Evolutionary conservation across 2,329 filamentous ascomycete species (phyloP), one percentile per base, ranked within the genome.

Genomic region (Epichloe uncinata): DNA sequence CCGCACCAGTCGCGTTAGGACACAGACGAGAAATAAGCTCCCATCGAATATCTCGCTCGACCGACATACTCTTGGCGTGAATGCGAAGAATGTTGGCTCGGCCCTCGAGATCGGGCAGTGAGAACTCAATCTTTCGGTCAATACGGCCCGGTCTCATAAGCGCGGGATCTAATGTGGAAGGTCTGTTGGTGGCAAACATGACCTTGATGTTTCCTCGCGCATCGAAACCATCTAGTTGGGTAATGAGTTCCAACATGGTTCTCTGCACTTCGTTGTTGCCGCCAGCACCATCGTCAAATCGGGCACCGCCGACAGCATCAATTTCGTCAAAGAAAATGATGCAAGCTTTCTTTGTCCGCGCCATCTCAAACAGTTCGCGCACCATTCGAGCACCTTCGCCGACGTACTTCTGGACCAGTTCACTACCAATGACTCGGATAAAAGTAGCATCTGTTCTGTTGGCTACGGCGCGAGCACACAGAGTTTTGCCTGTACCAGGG

Each of bases 11-110:
- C 48, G 90, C 86, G 71, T 98, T 98, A 57, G 93, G 93, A 72
- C 93, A 98, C 56, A 98, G 77, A 60, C 93, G 84, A 18, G 90
- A 96, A 64, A 98, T 97, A 57, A 98, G 79, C 73, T 98, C 93
- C 93, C 93, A 98, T 70, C 93, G 82, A 63, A 98, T 98, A 64
- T 98, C 93, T 48, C 93, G 82, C 78, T 98, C 93, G 37, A 98
- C 93, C 16, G 89, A 96, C 93, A 98, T 98, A 66, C 87, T 95
- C 84, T 97, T 98, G 61, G 93, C 93, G 73, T 97, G 93, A 61
- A 98, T 98, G 47, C 93, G 86, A 42, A 98, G 79, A 63, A 98
- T 97, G 71, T 96, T 97, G 63, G 93, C 93, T 57, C 93, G 85
- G 47, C 93, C 93, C 68, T 98, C 93, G 59, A 97, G 87, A 67